These are phyloP conservation scores for Hanseniaspora sp. DNA, from an alignment of 1,139 yeast genomes.

Conservation along the genomic window DNA sequence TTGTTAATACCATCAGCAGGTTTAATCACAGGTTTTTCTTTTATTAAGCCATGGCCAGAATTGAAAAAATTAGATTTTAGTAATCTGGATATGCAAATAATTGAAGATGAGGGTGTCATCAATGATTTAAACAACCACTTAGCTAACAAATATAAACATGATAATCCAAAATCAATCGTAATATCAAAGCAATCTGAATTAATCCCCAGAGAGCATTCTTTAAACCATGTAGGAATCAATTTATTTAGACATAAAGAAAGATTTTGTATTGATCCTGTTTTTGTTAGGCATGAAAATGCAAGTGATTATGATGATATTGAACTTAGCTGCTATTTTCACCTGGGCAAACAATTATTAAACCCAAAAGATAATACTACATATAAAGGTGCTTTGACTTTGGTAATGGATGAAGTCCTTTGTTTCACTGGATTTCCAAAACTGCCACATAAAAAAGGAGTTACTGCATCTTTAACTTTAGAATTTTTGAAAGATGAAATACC, in stretches of 20 bases:
- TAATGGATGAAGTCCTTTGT: conserved; percentile 79
- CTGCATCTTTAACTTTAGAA: conserved; percentile 62
- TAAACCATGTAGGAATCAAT: conserved; percentile 57
- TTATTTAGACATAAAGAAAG: conserved; percentile 50
- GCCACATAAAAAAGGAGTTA: conserved; percentile 85
- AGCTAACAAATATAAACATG: background rate
- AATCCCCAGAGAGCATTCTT: conserved; percentile 52
- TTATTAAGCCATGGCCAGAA: conserved; percentile 29
- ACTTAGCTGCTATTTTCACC: conserved; percentile 51
- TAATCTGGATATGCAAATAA: conserved; percentile 17
- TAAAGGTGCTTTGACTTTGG: conserved; percentile 74
- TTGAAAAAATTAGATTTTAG: background rate
- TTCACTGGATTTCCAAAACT: conserved; percentile 73
- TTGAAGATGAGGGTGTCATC: conserved; percentile 24
- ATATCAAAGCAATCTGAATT: conserved; percentile 25
- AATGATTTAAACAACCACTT: conserved; percentile 18
- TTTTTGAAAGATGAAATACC: conserved; percentile 50
- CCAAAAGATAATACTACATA: conserved; percentile 57
- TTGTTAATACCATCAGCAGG: conserved; percentile 26
- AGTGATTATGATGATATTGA: conserved; percentile 37
- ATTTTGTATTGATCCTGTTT: conserved; percentile 52
- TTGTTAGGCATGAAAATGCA: conserved; percentile 28
- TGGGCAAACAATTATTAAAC: conserved; percentile 55
- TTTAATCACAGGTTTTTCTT: conserved; percentile 25
- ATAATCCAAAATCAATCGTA: background rate